phyloP scores from a whole-genome alignment of 73 alveolate genomes.

The Paramecium tetraurelia region DNA sequence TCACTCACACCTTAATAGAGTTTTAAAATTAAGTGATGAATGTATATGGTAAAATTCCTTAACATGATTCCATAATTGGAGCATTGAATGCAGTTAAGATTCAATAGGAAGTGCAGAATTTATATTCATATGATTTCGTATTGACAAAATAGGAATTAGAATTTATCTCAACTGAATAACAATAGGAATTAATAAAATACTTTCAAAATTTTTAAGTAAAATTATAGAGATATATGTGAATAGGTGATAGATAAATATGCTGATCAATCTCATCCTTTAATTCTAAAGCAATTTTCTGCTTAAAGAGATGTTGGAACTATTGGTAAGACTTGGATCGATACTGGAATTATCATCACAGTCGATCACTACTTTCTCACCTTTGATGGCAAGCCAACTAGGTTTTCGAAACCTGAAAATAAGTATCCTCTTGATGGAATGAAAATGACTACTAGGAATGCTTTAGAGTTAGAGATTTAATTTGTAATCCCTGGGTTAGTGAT shows the following conservation, averaged over 20 bases:
- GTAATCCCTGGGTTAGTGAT: constrained; percentile 41
- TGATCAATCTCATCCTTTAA: constrained; percentile 38
- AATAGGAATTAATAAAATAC: background rate
- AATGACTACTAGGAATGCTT: background rate
- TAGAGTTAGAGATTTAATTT: background rate
- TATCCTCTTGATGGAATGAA: constrained; percentile 42
- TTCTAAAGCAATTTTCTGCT: background rate
- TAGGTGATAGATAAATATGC: constrained; percentile 40
- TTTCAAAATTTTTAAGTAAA: background rate
- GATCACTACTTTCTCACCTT: constrained; percentile 24
- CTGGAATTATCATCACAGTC: constrained; percentile 10
- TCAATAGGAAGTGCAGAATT: background rate
- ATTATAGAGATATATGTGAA: background rate
- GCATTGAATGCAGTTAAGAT: background rate
- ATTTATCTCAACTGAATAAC: background rate
- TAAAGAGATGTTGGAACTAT: constrained; percentile 50
- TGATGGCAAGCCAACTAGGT: constrained; percentile 14
- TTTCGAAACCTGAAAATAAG: background rate
- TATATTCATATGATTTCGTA: background rate
- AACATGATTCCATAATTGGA: background rate
- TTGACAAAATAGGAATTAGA: constrained; percentile 23
- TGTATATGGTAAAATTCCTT: background rate
- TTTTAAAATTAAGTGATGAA: background rate
- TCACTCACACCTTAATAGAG: background rate
- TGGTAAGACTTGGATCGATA: constrained; percentile 36